Evolutionary conservation across 306 rosid species (phyloP), one percentile per base, ranked within the genome.

Genomic region (Dryas octopetala): DNA sequence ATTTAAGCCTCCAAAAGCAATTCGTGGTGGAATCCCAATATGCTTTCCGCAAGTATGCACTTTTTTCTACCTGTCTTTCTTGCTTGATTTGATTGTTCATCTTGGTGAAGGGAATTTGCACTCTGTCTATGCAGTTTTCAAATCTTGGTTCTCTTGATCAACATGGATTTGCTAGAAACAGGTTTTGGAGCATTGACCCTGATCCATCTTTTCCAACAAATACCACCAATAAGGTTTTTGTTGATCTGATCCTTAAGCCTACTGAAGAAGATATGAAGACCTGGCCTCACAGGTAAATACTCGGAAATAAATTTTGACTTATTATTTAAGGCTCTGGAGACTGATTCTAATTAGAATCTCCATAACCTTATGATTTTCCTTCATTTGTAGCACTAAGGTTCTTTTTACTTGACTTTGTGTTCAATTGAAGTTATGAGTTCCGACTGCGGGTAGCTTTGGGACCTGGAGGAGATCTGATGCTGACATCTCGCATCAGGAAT

Each of bases 1-100:
- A 38, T 92, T 87, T 69, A 91, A 88, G 87, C 93, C 97, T 73
- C 97, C 96, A 1, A 92, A 89, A 78, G 80, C 97, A 66, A 95
- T 95, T 78, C 97, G 97, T 49, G 99, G 99, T 78, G 99, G 97
- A 76, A 95, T 95, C 83, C 99, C 99, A 43, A 70, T 95, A 70
- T 95, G 97, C 85, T 95, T 95, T 88, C 99, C 99, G 41, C 99
- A 95, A 76, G 98, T 95, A 85, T 68, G 93, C 83, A 65, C 70
- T 85, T 74, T 75, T 64, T 70, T 61, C 17, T 40, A 65, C 66
- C 48, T 75, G 64, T 74, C 47, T 71, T 32, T 62, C 62, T 47
- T 84, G 73, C 80, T 70, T 67, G 66, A 45, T 74, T 61, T 81
- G 17, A 58, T 83, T 59, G 70, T 79, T 79, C 70, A 41, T 71